Conservation (phyloP, 2,329 filamentous ascomycete genomes). For the Paracorniculantispora psalliotae region DNA sequence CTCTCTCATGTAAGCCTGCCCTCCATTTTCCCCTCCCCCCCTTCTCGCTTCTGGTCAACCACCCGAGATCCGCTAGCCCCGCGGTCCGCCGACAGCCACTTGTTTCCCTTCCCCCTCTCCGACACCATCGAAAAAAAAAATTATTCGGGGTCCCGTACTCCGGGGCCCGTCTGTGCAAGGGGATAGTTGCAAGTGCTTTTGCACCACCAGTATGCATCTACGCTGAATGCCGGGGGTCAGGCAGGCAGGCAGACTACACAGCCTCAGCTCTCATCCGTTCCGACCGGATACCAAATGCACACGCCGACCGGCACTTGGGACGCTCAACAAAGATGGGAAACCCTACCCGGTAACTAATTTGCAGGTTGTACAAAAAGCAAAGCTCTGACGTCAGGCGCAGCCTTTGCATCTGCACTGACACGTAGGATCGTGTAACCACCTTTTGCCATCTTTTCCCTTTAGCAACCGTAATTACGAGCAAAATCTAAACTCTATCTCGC, state of each 20-base stretch:
- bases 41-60: neutral
- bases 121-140: neutral
- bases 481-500: neutral
- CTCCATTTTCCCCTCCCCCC: neutral
- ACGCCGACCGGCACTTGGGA: neutral
- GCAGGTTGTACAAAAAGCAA: neutral
- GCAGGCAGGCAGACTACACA: neutral
- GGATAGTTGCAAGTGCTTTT: constrained; percentile 11
- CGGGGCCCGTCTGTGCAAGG: constrained; percentile 1
- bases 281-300: neutral
- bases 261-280: neutral
- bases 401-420: neutral
- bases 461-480: neutral
- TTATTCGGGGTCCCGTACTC: neutral
- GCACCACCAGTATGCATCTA: neutral
- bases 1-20: constrained; percentile 5
- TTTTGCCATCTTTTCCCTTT: neutral
- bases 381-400: neutral
- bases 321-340: neutral
- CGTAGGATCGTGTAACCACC: neutral
- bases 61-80: constrained; percentile 14
- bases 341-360: neutral
- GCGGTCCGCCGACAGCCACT: constrained; percentile 12
- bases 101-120: no score
- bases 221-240: neutral